Evolutionary conservation across 2,329 filamentous ascomycete genomes (phyloP), one percentile per base, ranked within the genome.

Genomic region (Cordyceps sp.): DNA sequence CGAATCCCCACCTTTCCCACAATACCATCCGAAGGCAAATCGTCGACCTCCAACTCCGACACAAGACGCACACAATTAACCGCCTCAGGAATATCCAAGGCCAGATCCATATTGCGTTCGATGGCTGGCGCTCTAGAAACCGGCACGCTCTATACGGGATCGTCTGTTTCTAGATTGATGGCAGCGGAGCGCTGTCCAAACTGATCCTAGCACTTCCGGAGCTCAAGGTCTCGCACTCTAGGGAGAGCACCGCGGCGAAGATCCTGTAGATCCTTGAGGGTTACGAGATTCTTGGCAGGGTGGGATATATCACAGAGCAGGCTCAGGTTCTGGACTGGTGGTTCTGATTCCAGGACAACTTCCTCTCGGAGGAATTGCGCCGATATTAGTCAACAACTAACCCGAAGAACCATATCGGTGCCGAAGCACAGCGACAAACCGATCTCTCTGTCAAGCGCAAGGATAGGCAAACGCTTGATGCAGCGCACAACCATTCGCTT

Each of bases 151-250:
- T 44, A 26, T 42, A 42, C 25, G 35, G 36, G 13, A 31, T 44
- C 13, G 21, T 17, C 13, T 39, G 33, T 26, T 38, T 36, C 30
- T 44, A 38, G 30, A 14, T 31, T 14, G 27, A 42, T 28, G 27
- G 33, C n/a, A 13, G 10, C 26, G 19, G 32, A 19, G 16, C 14
- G 34, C 34, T 12, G 13, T 29, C n/a, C 5, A 44, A 42, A 29
- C 20, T 42, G n/a, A 25, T 37, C 2, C 34, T 44, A 13, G 37
- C 34, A 7, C 10, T 44, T 5, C 37, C 37, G 8, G 35, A 43
- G 29, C 15, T 39, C 4, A 20, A 14, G 8, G 14, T 16, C 4
- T 27, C 34, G 8, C 36, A 39, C 26, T 33, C 28, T 18, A 33
- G 39, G 8, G 19, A 20, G 4, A 38, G 36, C 26, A 39, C 42